A percentile compares a stretch with the other conserved stretches of the same genome.
Conservation (phyloP, 2,329 filamentous ascomycete species). For the Chaetomiaceae sp. region DNA sequence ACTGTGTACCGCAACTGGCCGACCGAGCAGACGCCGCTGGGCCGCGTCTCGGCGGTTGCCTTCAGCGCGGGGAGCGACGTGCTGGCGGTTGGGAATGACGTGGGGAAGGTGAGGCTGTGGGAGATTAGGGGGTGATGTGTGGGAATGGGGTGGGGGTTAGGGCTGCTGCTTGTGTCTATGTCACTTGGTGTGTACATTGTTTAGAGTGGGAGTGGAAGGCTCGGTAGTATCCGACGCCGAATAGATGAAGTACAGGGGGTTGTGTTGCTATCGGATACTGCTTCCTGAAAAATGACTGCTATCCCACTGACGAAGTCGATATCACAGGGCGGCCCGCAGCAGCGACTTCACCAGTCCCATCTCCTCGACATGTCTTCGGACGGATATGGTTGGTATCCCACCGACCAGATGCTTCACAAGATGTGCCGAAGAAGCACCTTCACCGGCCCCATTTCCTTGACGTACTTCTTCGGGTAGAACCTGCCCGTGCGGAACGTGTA, state of each 20-base stretch:
- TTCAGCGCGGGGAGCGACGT: conserved; percentile 61
- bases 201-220: too few relatives aligned
- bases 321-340: too few relatives aligned
- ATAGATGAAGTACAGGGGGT: too few relatives aligned
- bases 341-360: too few relatives aligned
- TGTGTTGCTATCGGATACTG: too few relatives aligned
- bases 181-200: too few relatives aligned
- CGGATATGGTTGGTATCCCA: conserved; percentile 3
- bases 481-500: conserved; percentile 34
- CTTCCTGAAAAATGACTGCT: too few relatives aligned
- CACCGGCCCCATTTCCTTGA: conserved; percentile 36
- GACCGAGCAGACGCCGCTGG: conserved; percentile 80
- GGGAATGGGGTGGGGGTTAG: not conserved
- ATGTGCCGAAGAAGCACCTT: conserved; percentile 33
- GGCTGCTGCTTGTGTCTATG: not conserved
- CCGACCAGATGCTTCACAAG: not conserved
- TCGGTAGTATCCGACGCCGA: too few relatives aligned
- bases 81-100: conserved; percentile 82
- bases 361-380: too few relatives aligned
- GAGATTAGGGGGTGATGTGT: conserved; percentile 60
- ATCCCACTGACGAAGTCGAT: too few relatives aligned
- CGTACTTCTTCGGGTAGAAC: conserved; percentile 41
- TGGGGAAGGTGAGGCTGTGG: conserved; percentile 84
- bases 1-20: conserved; percentile 98
- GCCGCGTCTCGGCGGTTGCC: conserved; percentile 69